phyloP scores from a whole-genome alignment of 192 early-diverging fungal genomes.

The Geranomyces variabilis region DNA sequence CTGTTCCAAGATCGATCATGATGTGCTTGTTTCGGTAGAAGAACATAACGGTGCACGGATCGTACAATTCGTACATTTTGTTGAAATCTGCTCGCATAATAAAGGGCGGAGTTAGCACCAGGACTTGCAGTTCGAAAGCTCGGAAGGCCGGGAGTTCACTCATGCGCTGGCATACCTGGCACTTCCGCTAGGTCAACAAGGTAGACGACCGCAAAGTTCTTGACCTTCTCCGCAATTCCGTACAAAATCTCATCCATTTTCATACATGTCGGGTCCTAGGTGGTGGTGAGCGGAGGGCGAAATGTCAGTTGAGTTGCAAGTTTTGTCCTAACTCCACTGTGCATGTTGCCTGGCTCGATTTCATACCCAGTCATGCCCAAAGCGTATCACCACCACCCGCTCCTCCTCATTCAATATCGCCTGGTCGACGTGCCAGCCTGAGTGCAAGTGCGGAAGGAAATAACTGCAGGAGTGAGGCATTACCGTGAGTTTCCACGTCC shows the following conservation, averaged over 20 bases:
- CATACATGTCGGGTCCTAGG: conserved; percentile 90
- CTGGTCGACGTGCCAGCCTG: conserved; percentile 97
- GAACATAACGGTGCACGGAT: conserved; percentile 98
- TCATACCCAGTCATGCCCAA: conserved; percentile 90
- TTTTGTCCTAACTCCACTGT: too few relatives aligned
- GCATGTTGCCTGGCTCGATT: too few relatives aligned
- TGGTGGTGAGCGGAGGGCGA: too few relatives aligned
- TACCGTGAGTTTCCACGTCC: too few relatives aligned
- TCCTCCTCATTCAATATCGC: conserved; percentile 98
- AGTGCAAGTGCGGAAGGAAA: conserved; percentile 58
- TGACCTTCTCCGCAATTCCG: conserved; percentile 89
- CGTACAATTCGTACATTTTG: conserved; percentile 98
- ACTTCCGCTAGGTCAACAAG: conserved; percentile 95
- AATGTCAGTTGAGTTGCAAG: neutral
- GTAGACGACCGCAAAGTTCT: conserved; percentile 98
- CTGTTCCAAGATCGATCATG: conserved; percentile 98
- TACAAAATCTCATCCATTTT: conserved; percentile 96
- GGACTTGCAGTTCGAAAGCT: too few relatives aligned
- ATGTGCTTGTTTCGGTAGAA: conserved; percentile 77
- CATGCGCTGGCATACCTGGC: conserved; percentile 72
- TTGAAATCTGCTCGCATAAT: conserved; percentile 51
- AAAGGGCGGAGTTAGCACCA: too few relatives aligned
- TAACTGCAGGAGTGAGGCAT: conserved; percentile 35
- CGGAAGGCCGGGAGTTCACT: too few relatives aligned
- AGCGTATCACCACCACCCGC: conserved; percentile 93